Base-by-base conservation (phyloP, 163 green algal genomes). In the Trebouxia gelatinosa region DNA sequence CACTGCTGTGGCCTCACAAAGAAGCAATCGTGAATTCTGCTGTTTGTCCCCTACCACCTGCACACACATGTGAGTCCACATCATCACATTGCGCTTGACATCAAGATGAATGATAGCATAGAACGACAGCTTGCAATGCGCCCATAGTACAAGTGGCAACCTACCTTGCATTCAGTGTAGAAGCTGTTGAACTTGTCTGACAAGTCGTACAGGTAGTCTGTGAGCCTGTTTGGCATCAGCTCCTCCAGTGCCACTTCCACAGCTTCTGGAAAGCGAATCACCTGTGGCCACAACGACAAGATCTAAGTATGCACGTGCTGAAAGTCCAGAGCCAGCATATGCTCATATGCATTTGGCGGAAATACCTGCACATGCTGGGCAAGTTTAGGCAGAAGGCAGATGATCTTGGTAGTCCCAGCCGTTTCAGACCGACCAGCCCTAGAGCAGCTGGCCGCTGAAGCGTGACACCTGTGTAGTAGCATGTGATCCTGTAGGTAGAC, bases 201-300 rank as follows among this genome's bases (percentile, higher is more conserved):
- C 37, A 99, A 87, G 16, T 94, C 87, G 83, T 98, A 99, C 51
- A 98, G 82, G 83, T 98, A 99, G 51, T 98, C 94, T 26, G 92
- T 97, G 1, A 99, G 72, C 11, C 89, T 85, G 90, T 98, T 97
- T 37, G 95, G 95, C 35, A 86, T 78, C 79, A 98, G 86, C 46
- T 98, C 95, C 23, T 87, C 83, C 31, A 98, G 79, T 51, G 89
- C 85, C 34, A 90, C 86, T 77, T 97, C 92, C 29, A 99, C 65
- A 26, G 95, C 91, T 83, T 99, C 93, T 43, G 89, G 89, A 81
- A 95, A 91, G 39, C 77, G 68, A 13, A 76, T 29, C 17, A 76
- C 68, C 68, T 76, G 43, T n/a, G n/a, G n/a, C n/a, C n/a, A n/a
- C n/a, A n/a, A n/a, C n/a, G n/a, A n/a, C n/a, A n/a, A n/a, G n/a